These are phyloP conservation scores for Aspergillus avenaceus DNA, from an alignment of 495 filamentous ascomycete genomes.

Conservation along the genomic window DNA sequence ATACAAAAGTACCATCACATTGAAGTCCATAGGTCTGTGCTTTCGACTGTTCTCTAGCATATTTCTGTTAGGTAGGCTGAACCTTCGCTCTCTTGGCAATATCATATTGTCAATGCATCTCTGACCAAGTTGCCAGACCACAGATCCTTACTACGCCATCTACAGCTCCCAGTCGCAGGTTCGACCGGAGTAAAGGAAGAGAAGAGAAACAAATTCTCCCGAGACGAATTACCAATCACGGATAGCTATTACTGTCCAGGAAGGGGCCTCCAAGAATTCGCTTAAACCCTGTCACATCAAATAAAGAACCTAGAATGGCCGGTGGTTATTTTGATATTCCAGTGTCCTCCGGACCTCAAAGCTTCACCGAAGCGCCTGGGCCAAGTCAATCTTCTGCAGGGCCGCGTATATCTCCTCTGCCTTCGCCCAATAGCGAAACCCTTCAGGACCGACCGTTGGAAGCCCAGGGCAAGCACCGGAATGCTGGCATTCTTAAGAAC, in stretches of 20 bases:
- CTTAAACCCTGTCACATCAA: conserved; percentile 7
- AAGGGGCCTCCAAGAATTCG: neutral
- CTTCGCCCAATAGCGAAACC: conserved; percentile 19
- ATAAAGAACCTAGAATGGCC: conserved; percentile 28
- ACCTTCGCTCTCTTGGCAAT: neutral
- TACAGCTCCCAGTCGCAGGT: neutral
- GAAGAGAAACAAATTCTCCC: no score
- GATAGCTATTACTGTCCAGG: neutral
- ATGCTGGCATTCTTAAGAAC: conserved; percentile 39
- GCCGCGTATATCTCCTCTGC: conserved; percentile 23
- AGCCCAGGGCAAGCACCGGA: conserved; percentile 33
- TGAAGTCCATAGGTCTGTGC: conserved; percentile 10
- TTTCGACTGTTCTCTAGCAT: conserved; percentile 6
- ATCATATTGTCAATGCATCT: neutral
- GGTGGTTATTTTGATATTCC: conserved; percentile 40
- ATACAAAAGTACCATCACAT: conserved; percentile 1
- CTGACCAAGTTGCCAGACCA: conserved; percentile 15
- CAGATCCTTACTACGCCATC: neutral
- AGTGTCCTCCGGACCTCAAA: conserved; percentile 26
- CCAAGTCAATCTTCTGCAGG: conserved; percentile 21
- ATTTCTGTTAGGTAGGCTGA: conserved; percentile 9
- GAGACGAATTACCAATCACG: neutral
- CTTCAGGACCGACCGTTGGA: conserved; percentile 14
- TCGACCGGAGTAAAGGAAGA: neutral
- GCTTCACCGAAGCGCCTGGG: conserved; percentile 26